Base-by-base conservation (phyloP, 208 protist genomes). In the Novymonas esmeraldas region DNA sequence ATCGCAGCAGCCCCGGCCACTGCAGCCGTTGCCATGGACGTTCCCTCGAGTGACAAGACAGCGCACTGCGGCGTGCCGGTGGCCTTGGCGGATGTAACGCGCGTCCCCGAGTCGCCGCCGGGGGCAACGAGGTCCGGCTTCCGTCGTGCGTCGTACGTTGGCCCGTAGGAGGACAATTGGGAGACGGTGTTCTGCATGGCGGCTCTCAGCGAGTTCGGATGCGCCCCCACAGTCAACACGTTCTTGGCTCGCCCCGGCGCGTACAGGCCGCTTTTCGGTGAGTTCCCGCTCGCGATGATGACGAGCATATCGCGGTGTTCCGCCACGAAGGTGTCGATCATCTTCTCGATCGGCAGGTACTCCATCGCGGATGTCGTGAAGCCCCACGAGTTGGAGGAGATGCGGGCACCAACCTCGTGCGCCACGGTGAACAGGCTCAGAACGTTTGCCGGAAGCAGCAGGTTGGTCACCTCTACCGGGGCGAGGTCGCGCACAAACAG, bases 371-470 rank as follows among this genome's bases (percentile, higher is more conserved):
- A 38, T 20, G 44, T 59, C n/a, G 49, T 48, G 48, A 87, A 81
- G 31, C 95, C 95, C 90, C 91, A 97, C 18, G 92, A 97, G 78
- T 97, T 97, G 64, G 81, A 88, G 28, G 79, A 88, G 24, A 98
- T 83, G 48, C 84, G 80, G 6, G 92, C 91, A 2, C 91, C 93
- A 2, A 46, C 64, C 13, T 46, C 50, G 70, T 92, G 92, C 24
- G 80, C 79, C 11, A 79, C 52, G 3, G n/a, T 33, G 67, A 95
- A 94, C 14, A 92, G 60, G 31, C 88, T 85, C 1, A 28, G 31
- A 22, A 92, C 50, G 67, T 93, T 81, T 14, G 48, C 2, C 3
- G 90, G 90, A 5, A 93, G 70, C 22, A 59, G 54, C 42, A 93
- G 77, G 9, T 56, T 24, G 2, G 3, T 38, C 9, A 41, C 45